Percentiles rank a stretch among this genome's conserved stretches.
Evolutionary conservation across 768 basidiomycete genomes (phyloP).

Genomic region (Lanmaoa pseudosensibilis): DNA sequence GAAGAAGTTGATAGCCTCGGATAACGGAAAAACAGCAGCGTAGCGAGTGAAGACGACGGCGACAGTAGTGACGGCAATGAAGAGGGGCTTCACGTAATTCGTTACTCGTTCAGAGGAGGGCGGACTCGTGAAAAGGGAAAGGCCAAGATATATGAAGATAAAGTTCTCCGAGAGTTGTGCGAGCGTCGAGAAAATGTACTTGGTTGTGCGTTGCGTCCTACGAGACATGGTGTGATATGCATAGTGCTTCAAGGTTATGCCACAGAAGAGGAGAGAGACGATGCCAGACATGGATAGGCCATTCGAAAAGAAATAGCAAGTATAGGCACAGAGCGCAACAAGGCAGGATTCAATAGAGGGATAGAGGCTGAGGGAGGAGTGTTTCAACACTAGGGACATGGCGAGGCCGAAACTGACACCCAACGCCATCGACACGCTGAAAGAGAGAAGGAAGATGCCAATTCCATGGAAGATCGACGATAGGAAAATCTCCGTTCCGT

Average conservation of each 20-base stretch:
- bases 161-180: constrained; percentile 97
- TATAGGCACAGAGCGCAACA: constrained; percentile 91
- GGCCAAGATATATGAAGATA: constrained; percentile 98
- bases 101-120: constrained; percentile 76
- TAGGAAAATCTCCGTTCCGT: constrained; percentile 82
- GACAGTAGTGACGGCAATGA: constrained; percentile 89
- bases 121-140: constrained; percentile 91
- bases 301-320: constrained; percentile 98
- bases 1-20: constrained; percentile 93
- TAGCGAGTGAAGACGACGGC: constrained; percentile 95
- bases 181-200: constrained; percentile 93
- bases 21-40: constrained; percentile 92
- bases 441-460: constrained; percentile 96
- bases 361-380: constrained; percentile 81
- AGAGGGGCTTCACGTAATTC: constrained; percentile 90
- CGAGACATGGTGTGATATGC: constrained; percentile 99
- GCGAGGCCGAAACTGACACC: constrained; percentile 89
- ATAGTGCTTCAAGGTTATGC: constrained; percentile 98
- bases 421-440: constrained; percentile 91
- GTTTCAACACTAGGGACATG: constrained; percentile 92
- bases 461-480: constrained; percentile 91
- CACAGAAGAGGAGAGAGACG: constrained; percentile 96
- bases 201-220: constrained; percentile 88
- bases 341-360: constrained; percentile 98
- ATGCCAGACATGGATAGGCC: constrained; percentile 94